Evolutionary conservation across 2,329 filamentous ascomycete species (phyloP), one percentile per base, ranked within the genome.

Genomic region (Graphilbum fragrans): DNA sequence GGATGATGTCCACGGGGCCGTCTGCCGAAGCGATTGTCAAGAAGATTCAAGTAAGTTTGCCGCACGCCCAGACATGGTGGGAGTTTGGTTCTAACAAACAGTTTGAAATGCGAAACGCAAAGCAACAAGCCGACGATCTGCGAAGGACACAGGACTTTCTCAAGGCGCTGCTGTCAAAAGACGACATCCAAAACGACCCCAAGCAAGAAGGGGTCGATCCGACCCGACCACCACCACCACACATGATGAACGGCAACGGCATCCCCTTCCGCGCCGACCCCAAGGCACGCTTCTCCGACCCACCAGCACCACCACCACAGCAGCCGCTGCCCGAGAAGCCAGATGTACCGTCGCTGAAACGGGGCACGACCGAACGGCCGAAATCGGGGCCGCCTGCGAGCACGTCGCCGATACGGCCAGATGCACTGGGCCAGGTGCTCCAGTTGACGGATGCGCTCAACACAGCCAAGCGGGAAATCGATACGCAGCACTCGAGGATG

Each of bases 1-100:
- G 86, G 31, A 87, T 87, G 52, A 93, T 86, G 78, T 68, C 93
- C 42, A 85, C 85, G 7, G 86, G 88, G 0, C 80, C 95, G 48
- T 93, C 86, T 7, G 92, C 93, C 35, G 92, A 98, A 57, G 86
- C 94, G 52, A 88, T 98, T 43, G 82, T 95, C 32, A 95, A 94
- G 57, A 80, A 79, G 55, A 67, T 92, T 40, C 82, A 84, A 56
- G 84, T 88, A 68, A 67, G 79, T 73, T 9, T 4, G n/a, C n/a
- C n/a, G n/a, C n/a, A n/a, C n/a, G n/a, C n/a, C n/a, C n/a, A n/a
- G n/a, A n/a, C n/a, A n/a, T n/a, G n/a, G n/a, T n/a, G n/a, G n/a
- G n/a, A n/a, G n/a, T n/a, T n/a, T n/a, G n/a, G n/a, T n/a, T 32
- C 34, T 38, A 33, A 39, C 32, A 25, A 11, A 4, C 47, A 95